Conservation (phyloP, 2,329 filamentous ascomycete species). For the Paecilomyces fulvus region DNA sequence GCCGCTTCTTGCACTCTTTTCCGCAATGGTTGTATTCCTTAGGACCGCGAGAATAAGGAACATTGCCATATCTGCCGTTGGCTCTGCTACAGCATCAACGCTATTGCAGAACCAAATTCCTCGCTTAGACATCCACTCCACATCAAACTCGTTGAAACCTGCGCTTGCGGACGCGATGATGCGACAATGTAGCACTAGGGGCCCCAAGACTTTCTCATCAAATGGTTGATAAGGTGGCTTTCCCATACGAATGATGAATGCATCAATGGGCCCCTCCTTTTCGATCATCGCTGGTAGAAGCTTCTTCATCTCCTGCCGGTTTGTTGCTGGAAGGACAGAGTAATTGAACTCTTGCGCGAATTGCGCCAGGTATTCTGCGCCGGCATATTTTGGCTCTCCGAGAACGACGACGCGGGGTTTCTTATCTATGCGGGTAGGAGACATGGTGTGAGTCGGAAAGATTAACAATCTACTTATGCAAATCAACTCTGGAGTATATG, state of each 20-base stretch:
- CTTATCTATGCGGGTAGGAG: too few species aligned
- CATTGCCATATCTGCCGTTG: conserved; percentile 45
- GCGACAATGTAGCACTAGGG: conserved; percentile 35
- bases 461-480: too few species aligned
- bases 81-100: conserved; percentile 45
- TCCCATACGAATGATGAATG: conserved; percentile 43
- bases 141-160: conserved; percentile 42
- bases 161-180: conserved; percentile 42
- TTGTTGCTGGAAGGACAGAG: conserved; percentile 28
- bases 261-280: conserved; percentile 36
- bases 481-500: too few species aligned
- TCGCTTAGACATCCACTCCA: conserved; percentile 34
- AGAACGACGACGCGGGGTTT: conserved; percentile 37
- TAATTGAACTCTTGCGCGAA: conserved; percentile 33
- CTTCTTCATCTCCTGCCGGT: conserved; percentile 27
- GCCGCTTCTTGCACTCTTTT: conserved; percentile 29
- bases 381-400: conserved; percentile 31
- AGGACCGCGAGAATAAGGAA: conserved; percentile 40
- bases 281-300: conserved; percentile 28
- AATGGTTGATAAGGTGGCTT: conserved; percentile 43
- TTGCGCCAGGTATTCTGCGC: conserved; percentile 29
- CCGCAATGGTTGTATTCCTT: conserved; percentile 37
- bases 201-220: conserved; percentile 34
- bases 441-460: too few species aligned
- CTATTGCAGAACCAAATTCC: conserved; percentile 48